Evolutionary conservation across 441 rosid species (phyloP).

Genomic region (Pelargonium fulgidum): DNA sequence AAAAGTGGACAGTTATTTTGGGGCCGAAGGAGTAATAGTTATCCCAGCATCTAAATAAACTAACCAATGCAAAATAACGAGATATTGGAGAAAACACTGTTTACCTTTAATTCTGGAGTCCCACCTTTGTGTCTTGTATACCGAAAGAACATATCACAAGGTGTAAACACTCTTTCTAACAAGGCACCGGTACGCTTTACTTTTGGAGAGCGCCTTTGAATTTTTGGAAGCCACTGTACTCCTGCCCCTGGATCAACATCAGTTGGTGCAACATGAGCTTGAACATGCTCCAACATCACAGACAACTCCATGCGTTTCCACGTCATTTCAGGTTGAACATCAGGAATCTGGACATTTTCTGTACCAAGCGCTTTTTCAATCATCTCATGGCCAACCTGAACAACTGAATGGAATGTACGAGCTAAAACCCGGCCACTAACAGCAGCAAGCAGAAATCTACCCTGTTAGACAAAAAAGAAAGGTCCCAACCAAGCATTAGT

Average conservation of each 20-base stretch:
- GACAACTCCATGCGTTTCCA: constrained; percentile 90
- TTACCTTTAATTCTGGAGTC: constrained; percentile 91
- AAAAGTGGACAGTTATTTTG: too few relatives aligned
- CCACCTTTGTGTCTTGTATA: constrained; percentile 97
- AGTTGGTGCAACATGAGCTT: constrained; percentile 99
- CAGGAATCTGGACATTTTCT: constrained; percentile 52
- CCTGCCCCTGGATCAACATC: constrained; percentile 99
- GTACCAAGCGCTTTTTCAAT: constrained; percentile 69
- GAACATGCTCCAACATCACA: constrained; percentile 95
- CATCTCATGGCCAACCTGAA: constrained; percentile 71
- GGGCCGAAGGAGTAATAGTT: neutral
- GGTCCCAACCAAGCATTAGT: constrained; percentile 9
- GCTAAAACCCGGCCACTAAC: constrained; percentile 95
- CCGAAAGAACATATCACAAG: constrained; percentile 94
- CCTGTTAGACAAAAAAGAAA: constrained; percentile 44
- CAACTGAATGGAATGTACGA: constrained; percentile 79
- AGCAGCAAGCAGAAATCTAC: constrained; percentile 96
- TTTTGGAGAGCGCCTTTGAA: constrained; percentile 73
- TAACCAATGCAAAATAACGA: constrained; percentile 11
- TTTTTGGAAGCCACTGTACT: constrained; percentile 95
- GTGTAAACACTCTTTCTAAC: constrained; percentile 97
- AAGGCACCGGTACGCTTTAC: constrained; percentile 96
- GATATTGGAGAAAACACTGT: constrained; percentile 15
- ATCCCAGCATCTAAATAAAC: constrained; percentile 14
- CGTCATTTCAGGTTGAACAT: constrained; percentile 77